Base-by-base conservation (phyloP, 441 rosid species). In the Heliophila coronopifolia region DNA sequence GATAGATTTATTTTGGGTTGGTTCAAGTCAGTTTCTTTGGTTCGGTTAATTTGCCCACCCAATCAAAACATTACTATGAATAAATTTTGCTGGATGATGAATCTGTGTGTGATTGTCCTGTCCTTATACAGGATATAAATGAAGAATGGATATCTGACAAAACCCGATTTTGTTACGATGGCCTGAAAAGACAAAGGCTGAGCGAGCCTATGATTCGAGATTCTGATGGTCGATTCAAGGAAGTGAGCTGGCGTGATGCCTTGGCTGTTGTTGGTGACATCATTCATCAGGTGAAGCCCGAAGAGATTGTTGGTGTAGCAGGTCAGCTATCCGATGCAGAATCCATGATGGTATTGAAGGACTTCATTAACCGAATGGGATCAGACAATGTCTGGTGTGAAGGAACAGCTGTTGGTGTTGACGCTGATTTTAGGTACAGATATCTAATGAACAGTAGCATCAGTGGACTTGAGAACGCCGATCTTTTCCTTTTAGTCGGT, bases 141-240 rank as follows among this genome's bases (percentile, higher is more conserved):
- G 98, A 91, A 73, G 98, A 91, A 60, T 91, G 98, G 98, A 86
- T 91, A 73, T 91, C 98, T 34, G 98, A 91, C 65, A 91, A 91
- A 75, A 91, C 96, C 14, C 74, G 98, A 28, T 91, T 91, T 52
- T 73, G 77, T 42, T 91, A 86, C 68, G 98, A 91, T 56, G 98
- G 98, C 60, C 68, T 91, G 63, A 91, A 91, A 77, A 79, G 98
- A 71, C 98, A 91, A 75, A 82, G 98, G 73, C 73, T 91, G 34
- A 91, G 81, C 70, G 96, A 91, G 51, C 98, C 98, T 27, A 91
- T 91, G 98, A 74, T 86, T 59, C 90, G 98, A 50, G 94, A 79
- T 46, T 59, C 83, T 37, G 96, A 91, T 68, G 96, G 96, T 5
- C 83, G 88, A 34, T 84, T 91, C 47, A 79, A 84, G 78, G 75